Percentiles rank a stretch among this genome's conserved stretches.
These are phyloP conservation scores for Penicillium pancosmium DNA, from an alignment of 495 filamentous ascomycete species.

Conservation along the genomic window DNA sequence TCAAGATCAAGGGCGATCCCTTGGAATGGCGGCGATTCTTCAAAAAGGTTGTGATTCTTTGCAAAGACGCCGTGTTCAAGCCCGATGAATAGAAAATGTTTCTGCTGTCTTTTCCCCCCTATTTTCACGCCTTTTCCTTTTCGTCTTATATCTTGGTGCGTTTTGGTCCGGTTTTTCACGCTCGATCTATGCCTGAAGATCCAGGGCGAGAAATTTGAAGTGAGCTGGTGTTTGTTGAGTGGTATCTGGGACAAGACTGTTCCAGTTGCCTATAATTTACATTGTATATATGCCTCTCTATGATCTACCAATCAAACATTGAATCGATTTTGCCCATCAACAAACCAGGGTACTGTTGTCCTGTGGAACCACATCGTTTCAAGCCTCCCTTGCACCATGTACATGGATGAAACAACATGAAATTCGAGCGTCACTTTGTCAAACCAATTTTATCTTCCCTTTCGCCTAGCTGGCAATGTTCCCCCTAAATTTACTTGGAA, in stretches of 20 bases:
- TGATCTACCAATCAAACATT: neutral
- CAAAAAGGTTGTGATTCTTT: slow-evolving; percentile 83
- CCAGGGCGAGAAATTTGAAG: neutral
- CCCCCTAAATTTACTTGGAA: neutral
- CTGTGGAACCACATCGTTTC: neutral
- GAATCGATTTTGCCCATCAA: neutral
- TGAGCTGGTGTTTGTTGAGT: neutral
- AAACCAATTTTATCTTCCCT: neutral
- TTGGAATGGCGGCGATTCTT: slow-evolving; percentile 97
- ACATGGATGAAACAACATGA: neutral
- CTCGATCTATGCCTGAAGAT: no score
- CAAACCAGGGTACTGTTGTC: neutral
- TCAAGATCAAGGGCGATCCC: slow-evolving; percentile 95
- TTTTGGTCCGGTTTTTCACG: neutral
- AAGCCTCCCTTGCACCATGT: neutral
- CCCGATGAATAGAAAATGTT: slow-evolving; percentile 36
- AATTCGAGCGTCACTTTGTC: neutral
- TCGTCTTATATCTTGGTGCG: neutral
- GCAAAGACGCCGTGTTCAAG: slow-evolving; percentile 74
- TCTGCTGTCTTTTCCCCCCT: no score
- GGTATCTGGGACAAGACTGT: neutral
- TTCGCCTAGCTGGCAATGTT: neutral
- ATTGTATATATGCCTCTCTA: neutral
- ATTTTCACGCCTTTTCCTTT: no score
- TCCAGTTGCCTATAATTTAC: neutral